phyloP scores from a whole-genome alignment of 75 land plant species.

The Picea glauca region DNA sequence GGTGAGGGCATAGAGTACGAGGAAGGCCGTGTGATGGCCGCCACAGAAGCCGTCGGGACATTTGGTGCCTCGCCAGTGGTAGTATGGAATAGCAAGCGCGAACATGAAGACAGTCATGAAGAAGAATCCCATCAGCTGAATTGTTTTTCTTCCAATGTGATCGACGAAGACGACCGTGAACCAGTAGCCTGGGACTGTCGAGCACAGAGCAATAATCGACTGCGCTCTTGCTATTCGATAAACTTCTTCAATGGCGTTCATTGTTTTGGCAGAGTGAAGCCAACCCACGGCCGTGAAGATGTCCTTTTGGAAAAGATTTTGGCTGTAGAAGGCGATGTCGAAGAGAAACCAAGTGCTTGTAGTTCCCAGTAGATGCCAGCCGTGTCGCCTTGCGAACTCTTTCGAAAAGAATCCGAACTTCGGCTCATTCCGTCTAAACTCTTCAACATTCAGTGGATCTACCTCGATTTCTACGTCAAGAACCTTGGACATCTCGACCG shows the following conservation, averaged over 20 bases:
- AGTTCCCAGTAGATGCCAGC: conserved; percentile 33
- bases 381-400: conserved; percentile 34
- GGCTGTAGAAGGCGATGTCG: conserved; percentile 44
- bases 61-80: conserved; percentile 12
- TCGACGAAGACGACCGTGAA: conserved; percentile 31
- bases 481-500: conserved; percentile 41
- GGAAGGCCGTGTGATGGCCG: conserved; percentile 14
- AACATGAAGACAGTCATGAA: conserved; percentile 58
- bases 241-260: neutral
- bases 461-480: conserved; percentile 13
- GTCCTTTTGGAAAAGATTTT: conserved; percentile 52
- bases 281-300: conserved; percentile 45
- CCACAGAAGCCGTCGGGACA: conserved; percentile 14
- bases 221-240: conserved; percentile 25
- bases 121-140: conserved; percentile 33
- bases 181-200: conserved; percentile 49
- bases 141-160: conserved; percentile 14
- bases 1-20: conserved; percentile 29
- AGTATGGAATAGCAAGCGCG: conserved; percentile 25
- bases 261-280: conserved; percentile 8
- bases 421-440: neutral
- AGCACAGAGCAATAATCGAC: conserved; percentile 27
- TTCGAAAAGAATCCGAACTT: conserved; percentile 22
- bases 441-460: neutral
- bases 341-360: conserved; percentile 43